phyloP scores from a whole-genome alignment of 305 asterid species.

The Rubia tinctorum region DNA sequence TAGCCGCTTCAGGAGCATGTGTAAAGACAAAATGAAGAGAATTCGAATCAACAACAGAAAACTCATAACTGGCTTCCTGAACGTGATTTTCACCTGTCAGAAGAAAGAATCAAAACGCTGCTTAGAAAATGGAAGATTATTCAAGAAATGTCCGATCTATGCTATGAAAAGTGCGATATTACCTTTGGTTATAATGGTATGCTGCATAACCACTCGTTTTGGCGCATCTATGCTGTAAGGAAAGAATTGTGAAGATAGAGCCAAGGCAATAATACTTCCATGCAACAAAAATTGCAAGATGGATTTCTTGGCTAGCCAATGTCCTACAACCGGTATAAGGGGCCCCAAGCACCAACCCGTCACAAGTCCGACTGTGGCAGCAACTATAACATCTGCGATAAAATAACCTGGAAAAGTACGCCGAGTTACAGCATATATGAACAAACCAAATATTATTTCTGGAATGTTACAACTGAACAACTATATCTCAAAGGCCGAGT shows the following conservation, averaged over 20 bases:
- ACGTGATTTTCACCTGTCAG: slow-evolving; percentile 62
- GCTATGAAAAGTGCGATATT: neutral
- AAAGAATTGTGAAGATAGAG: slow-evolving; percentile 85
- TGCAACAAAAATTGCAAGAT: slow-evolving; percentile 68
- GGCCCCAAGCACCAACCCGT: slow-evolving; percentile 97
- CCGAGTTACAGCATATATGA: neutral
- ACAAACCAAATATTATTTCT: neutral
- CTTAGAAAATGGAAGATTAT: slow-evolving; percentile 16
- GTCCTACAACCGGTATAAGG: slow-evolving; percentile 74
- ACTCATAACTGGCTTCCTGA: slow-evolving; percentile 66
- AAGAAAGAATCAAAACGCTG: slow-evolving; percentile 14
- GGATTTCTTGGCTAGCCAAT: slow-evolving; percentile 70
- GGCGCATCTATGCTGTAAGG: slow-evolving; percentile 98
- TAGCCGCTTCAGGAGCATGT: slow-evolving; percentile 75
- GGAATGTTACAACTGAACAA: neutral
- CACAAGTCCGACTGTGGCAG: slow-evolving; percentile 71
- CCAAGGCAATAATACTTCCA: slow-evolving; percentile 64
- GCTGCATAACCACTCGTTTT: slow-evolving; percentile 87
- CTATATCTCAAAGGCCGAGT: slow-evolving; percentile 18
- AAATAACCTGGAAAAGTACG: slow-evolving; percentile 68
- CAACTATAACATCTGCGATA: slow-evolving; percentile 77
- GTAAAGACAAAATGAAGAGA: slow-evolving; percentile 81
- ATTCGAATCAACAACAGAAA: slow-evolving; percentile 91
- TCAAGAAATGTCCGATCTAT: neutral
- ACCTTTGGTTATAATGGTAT: slow-evolving; percentile 78